Evolutionary conservation across 495 filamentous ascomycete species (phyloP), one percentile per base, ranked within the genome.

Genomic region (Cercophora samala): DNA sequence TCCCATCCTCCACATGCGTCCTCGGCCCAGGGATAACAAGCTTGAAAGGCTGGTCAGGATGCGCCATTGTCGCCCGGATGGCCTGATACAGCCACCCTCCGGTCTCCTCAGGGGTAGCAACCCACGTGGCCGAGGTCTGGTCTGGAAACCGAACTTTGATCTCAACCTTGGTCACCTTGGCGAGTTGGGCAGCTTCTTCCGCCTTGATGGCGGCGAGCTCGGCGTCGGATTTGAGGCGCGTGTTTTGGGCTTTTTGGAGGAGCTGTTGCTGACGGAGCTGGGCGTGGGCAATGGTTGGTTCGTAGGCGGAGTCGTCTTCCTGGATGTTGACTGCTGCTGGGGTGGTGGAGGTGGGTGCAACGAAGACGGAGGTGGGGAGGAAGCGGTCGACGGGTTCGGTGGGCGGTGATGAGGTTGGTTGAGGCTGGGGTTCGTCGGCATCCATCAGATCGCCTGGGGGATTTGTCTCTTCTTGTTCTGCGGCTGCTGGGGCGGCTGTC

Each of bases 101-200:
- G 0, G 91, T 90, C 62, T 93, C 88, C 0, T 78, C 70, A 4
- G 86, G 85, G 3, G 79, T 81, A 72, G 93, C 88, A 56, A 82
- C 82, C 72, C 87, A 85, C 26, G 90, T 82, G 21, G 92, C 84
- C 52, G 87, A 86, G 64, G 85, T 88, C 70, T 91, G 88, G 75
- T 97, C 93, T 1, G 95, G 93, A 68, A 97, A 93, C 23, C 94
- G 90, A 63, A 98, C 81, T 67, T 90, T 93, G 64, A 99, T 84
- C 53, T 87, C 81, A 53, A 97, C 87, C 55, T 85, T 81, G 46
- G 84, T 88, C 64, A 93, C 81, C 21, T 83, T 83, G 37, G 88
- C 86, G 15, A 90, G 82, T 62, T 78, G 84, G 42, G 88, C 86
- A 29, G 85, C 84, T 46, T 88, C 86, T 19, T 77, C 86, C 0